These are phyloP conservation scores for Fragaria iinumae DNA, from an alignment of 306 rosid genomes.

Conservation along the genomic window DNA sequence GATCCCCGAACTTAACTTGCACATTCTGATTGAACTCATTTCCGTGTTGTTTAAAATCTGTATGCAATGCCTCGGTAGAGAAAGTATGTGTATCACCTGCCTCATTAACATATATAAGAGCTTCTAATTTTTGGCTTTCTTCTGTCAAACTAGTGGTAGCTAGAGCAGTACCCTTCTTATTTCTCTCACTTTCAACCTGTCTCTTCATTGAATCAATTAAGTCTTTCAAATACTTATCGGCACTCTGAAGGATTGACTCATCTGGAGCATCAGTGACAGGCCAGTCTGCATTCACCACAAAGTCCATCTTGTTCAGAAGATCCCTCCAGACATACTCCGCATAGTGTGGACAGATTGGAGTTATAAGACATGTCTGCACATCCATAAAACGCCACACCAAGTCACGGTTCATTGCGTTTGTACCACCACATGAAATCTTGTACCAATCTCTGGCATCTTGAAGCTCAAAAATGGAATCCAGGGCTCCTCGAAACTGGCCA, in stretches of 20 bases:
- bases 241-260: constrained; percentile 64
- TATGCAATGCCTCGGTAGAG: constrained; percentile 56
- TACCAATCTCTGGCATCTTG: constrained; percentile 88
- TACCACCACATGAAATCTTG: constrained; percentile 68
- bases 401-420: constrained; percentile 64
- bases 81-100: constrained; percentile 55
- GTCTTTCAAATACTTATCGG: constrained; percentile 80
- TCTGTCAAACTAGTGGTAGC: constrained; percentile 38
- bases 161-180: constrained; percentile 55
- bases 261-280: constrained; percentile 62
- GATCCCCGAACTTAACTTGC: constrained; percentile 57
- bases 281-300: constrained; percentile 83
- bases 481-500: constrained; percentile 82
- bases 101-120: constrained; percentile 69
- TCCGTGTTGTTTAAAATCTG: constrained; percentile 52
- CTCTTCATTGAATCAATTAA: constrained; percentile 70
- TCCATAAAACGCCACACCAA: constrained; percentile 80
- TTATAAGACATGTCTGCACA: constrained; percentile 86
- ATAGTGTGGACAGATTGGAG: constrained; percentile 93
- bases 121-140: constrained; percentile 40
- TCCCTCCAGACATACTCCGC: constrained; percentile 84
- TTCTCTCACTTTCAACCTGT: constrained; percentile 61
- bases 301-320: constrained; percentile 70
- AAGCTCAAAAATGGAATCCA: constrained; percentile 82
- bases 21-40: constrained; percentile 73